Evolutionary conservation across 2,329 filamentous ascomycete genomes (phyloP).

Genomic region (Botrytis porri): DNA sequence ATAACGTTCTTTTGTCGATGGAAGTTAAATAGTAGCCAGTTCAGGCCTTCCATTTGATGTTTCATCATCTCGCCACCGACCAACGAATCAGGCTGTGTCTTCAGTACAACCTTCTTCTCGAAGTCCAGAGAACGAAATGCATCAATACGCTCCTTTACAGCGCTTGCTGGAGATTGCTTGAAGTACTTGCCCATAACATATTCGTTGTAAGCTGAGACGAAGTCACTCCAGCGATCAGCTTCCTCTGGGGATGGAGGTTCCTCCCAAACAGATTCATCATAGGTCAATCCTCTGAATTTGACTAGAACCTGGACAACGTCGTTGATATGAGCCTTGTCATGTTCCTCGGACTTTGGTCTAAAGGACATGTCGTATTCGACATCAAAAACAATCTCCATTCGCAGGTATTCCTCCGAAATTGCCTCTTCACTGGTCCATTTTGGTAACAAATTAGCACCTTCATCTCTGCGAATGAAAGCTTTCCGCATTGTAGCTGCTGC

Average conservation of each 20-base stretch:
- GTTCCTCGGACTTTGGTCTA: conserved; percentile 57
- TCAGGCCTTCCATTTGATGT: conserved; percentile 89
- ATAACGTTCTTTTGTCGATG: conserved; percentile 80
- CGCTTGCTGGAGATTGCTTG: conserved; percentile 49
- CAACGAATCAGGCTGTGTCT: conserved; percentile 70
- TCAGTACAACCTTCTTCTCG: conserved; percentile 60
- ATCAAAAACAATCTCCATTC: conserved; percentile 84
- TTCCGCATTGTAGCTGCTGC: conserved; percentile 62
- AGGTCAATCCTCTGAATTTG: conserved; percentile 89
- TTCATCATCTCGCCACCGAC: conserved; percentile 82
- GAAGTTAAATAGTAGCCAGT: conserved; percentile 94
- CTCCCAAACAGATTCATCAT: conserved; percentile 92
- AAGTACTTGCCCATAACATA: conserved; percentile 80
- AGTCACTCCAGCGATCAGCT: conserved; percentile 70
- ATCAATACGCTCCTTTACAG: conserved; percentile 65
- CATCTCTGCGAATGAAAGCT: conserved; percentile 71
- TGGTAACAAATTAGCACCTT: conserved; percentile 56
- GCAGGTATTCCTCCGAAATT: conserved; percentile 80
- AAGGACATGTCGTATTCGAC: conserved; percentile 62
- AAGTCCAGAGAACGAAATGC: conserved; percentile 67
- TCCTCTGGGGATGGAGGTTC: conserved; percentile 65
- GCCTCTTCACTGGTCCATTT: conserved; percentile 73
- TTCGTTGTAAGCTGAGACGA: conserved; percentile 79
- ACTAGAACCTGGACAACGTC: conserved; percentile 73
- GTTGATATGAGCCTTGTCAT: conserved; percentile 68